These are phyloP conservation scores for Cenchrus fungigraminus DNA, from an alignment of 176 grass and related monocot genomes.

Conservation along the genomic window DNA sequence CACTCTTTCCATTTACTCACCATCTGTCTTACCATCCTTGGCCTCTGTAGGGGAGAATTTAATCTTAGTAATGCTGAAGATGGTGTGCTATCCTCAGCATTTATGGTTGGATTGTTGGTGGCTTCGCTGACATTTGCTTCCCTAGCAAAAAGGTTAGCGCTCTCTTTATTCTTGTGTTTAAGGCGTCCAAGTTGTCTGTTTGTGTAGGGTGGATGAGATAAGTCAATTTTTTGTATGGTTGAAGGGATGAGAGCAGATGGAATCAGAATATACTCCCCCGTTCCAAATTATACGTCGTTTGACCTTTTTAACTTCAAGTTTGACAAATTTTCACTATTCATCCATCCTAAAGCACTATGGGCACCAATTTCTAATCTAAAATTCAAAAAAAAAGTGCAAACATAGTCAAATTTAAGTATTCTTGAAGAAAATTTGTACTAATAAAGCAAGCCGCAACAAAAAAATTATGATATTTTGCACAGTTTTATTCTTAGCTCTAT, in stretches of 20 bases:
- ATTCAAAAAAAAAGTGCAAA: no score
- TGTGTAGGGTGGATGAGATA: neutral
- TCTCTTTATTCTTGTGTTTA: neutral
- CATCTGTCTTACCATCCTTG: slow-evolving; percentile 21
- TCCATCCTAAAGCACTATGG: no score
- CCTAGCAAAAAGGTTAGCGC: slow-evolving; percentile 77
- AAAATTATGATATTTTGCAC: no score
- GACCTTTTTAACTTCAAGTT: no score
- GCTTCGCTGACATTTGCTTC: slow-evolving; percentile 91
- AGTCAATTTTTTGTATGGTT: neutral
- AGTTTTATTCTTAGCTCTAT: neutral
- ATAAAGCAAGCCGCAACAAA: no score
- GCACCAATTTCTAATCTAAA: no score
- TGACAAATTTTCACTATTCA: no score
- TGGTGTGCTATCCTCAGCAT: slow-evolving; percentile 92
- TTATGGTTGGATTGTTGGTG: slow-evolving; percentile 96
- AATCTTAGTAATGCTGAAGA: slow-evolving; percentile 95
- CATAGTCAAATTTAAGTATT: no score
- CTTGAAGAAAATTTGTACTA: no score
- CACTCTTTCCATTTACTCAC: slow-evolving; percentile 2
- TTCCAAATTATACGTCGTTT: no score
- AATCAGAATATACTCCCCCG: neutral
- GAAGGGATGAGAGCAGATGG: neutral
- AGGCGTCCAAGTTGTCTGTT: neutral
- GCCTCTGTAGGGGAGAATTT: slow-evolving; percentile 73